Evolutionary conservation across 768 basidiomycete species (phyloP).

Genomic region (Glaciozyma martinii): DNA sequence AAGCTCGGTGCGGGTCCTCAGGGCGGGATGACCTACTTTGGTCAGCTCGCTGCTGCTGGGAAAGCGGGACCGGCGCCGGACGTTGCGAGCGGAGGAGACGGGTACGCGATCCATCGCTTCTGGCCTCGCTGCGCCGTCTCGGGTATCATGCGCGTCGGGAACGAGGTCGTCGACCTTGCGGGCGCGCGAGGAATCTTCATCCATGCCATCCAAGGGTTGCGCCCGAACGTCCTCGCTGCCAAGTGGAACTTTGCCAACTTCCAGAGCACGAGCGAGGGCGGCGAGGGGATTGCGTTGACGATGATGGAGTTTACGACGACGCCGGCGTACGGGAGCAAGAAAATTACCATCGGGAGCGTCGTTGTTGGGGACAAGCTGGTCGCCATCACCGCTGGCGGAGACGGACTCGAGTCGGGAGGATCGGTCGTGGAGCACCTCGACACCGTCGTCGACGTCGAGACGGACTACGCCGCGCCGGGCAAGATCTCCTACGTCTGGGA

Average conservation of each 20-base stretch:
- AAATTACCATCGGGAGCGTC: conserved; percentile 73
- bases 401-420: conserved; percentile 58
- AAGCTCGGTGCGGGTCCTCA: conserved; percentile 81
- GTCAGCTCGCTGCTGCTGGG: conserved; percentile 35
- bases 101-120: conserved; percentile 40
- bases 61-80: conserved; percentile 24
- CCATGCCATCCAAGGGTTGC: conserved; percentile 98
- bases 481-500: conserved; percentile 69
- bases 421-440: conserved; percentile 53
- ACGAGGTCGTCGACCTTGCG: conserved; percentile 35
- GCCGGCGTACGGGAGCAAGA: conserved; percentile 62
- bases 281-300: conserved; percentile 66
- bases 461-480: conserved; percentile 66
- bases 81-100: conserved; percentile 32
- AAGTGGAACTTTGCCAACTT: conserved; percentile 95
- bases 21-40: conserved; percentile 85
- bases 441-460: conserved; percentile 60
- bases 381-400: conserved; percentile 62
- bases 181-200: conserved; percentile 65
- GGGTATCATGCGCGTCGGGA: conserved; percentile 31
- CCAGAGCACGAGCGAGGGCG: conserved; percentile 57
- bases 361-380: conserved; percentile 71
- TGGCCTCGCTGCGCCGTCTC: conserved; percentile 34
- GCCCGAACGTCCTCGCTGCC: conserved; percentile 82
- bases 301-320: conserved; percentile 94